phyloP scores from a whole-genome alignment of 176 grass and related monocot species.

The Melocanna baccifera region DNA sequence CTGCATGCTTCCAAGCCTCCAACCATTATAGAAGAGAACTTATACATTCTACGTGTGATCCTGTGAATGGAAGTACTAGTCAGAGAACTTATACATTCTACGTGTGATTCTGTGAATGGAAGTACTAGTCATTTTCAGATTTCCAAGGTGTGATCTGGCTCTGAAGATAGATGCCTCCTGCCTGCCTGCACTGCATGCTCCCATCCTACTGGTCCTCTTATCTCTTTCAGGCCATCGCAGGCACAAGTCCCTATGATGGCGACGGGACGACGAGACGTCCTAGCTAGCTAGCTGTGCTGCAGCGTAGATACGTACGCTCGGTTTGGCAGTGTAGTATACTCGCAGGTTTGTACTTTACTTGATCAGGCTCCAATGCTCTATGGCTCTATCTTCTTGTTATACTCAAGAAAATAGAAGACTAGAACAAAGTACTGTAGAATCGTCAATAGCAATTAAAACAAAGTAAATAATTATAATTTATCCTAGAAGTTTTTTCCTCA shows the following conservation, averaged over 20 bases:
- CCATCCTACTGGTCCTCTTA: neutral
- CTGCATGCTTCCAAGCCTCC: neutral
- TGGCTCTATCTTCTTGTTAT: neutral
- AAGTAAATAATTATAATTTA: too few relatives aligned
- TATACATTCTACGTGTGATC: slow-evolving; percentile 16
- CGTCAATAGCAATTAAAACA: too few relatives aligned
- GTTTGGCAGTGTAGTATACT: neutral
- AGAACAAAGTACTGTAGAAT: too few relatives aligned
- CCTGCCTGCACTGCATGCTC: neutral
- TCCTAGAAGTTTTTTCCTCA: too few relatives aligned
- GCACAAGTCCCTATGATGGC: slow-evolving; percentile 19
- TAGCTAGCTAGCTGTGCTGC: neutral
- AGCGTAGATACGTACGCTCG: neutral
- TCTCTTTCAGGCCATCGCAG: slow-evolving; percentile 29
- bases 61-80: neutral
- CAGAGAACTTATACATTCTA: neutral
- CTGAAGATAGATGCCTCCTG: slow-evolving; percentile 17
- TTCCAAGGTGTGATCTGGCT: slow-evolving; percentile 16
- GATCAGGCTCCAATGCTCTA: neutral
- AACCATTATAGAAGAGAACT: neutral
- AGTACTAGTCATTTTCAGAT: slow-evolving; percentile 19
- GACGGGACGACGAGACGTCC: neutral
- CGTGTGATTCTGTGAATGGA: slow-evolving; percentile 17
- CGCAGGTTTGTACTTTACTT: neutral
- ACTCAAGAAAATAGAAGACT: too few relatives aligned